Evolutionary conservation across 345 rosid species (phyloP).

Genomic region (Gossypium longicalyx): DNA sequence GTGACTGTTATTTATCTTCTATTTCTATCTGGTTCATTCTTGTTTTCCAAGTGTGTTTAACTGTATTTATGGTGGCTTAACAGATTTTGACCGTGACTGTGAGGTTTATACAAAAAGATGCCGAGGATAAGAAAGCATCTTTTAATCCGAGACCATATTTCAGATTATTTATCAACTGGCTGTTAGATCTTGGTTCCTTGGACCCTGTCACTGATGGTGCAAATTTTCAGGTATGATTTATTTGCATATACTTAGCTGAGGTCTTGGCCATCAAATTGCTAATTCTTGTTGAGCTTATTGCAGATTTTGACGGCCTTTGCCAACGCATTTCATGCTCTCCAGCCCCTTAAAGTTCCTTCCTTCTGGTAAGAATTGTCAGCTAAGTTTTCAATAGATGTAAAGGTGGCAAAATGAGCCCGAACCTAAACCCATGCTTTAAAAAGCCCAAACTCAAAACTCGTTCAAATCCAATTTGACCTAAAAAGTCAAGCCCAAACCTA

Average conservation of each 20-base stretch:
- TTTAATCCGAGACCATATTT: conserved; percentile 70
- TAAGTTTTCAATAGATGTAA: not conserved
- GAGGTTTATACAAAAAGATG: conserved; percentile 72
- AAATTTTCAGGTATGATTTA: conserved; percentile 63
- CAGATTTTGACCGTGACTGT: conserved; percentile 75
- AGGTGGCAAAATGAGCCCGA: too few species aligned
- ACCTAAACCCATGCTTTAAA: too few species aligned
- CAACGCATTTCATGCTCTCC: conserved; percentile 76
- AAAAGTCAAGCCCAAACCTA: too few species aligned
- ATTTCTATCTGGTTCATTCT: not conserved
- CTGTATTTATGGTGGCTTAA: conserved; percentile 16
- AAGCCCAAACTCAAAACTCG: too few species aligned
- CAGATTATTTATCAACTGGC: conserved; percentile 73
- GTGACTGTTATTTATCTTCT: conserved; percentile 28
- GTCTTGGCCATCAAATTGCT: conserved; percentile 14
- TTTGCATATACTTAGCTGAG: conserved; percentile 1
- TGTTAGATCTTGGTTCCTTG: conserved; percentile 59
- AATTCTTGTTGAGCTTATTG: conserved; percentile 17
- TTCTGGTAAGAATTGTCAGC: conserved; percentile 60
- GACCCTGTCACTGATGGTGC: conserved; percentile 65
- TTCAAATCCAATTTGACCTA: too few species aligned
- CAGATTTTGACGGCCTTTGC: conserved; percentile 91
- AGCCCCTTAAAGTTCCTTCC: conserved; percentile 87
- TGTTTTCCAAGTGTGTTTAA: not conserved
- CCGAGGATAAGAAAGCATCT: conserved; percentile 73